Base-by-base conservation (phyloP, 768 basidiomycete species). In the Serendipita indica region DNA sequence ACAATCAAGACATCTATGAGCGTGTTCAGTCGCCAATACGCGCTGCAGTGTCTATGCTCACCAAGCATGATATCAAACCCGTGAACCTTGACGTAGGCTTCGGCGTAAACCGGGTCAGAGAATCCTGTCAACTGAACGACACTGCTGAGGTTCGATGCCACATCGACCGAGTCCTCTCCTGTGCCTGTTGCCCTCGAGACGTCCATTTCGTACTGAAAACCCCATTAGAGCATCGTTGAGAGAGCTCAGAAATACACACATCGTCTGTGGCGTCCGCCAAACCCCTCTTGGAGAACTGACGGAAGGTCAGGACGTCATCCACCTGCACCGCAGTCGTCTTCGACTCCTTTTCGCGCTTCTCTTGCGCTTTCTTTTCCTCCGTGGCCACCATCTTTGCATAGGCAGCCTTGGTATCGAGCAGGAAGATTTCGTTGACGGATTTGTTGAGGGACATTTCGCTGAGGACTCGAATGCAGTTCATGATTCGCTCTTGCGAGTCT, bases 91-190 rank as follows among this genome's bases (percentile, higher is more conserved):
- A 98, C 93, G 66, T 89, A 90, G 1, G 94, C 93, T 69, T 99
- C 96, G 5, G 93, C 93, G 65, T 98, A 98, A 62, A 99, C 90
- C 10, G 94, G 90, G 68, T 98, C 96, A 27, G 93, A 96, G 78
- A 98, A 98, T 32, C 94, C 92, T 43, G 93, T 98, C 39, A 98
- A 79, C 68, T 96, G 93, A 13, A 90, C 84, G 62, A 98, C 93
- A 22, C 88, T 79, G 64, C 83, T 92, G 43, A 98, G 77, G 68
- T 93, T 93, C 2, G 92, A 96, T 68, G 93, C 82, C 68, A 96
- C 89, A 73, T 94, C 92, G 70, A 96, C 92, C 39, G 83, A 83
- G 1, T 82, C 76, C 61, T 94, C 92, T 10, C 76, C 75, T 4
- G 85, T 70, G 13, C 93, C 93, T 7, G 94, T 97, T 5, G 94